Base-by-base conservation (phyloP, 495 filamentous ascomycete genomes). In the Xylaria bambusicola region DNA sequence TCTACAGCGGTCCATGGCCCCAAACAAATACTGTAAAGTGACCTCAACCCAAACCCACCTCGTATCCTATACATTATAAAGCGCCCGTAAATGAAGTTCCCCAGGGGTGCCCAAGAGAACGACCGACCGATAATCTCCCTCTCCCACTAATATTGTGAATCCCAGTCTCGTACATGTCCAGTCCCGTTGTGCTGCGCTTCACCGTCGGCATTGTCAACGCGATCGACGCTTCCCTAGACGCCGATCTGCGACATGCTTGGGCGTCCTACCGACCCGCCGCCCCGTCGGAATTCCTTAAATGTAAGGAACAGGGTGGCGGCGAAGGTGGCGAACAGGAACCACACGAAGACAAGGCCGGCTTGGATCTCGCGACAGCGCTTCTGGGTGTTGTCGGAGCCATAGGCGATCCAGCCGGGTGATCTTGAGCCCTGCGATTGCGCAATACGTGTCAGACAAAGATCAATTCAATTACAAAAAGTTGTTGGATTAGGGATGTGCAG, bases 311-410 rank as follows among this genome's bases (percentile, higher is more conserved):
- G 62, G 13, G 60, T 70, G 7, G 64, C 67, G 0, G 66, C 62
- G 36, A 77, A 77, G 2, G 66, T 62, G 24, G 63, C 71, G 47
- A 78, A 79, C 12, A 81, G 66, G 66, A 80, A 79, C 77, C 77
- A 81, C 68, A 79, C 71, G 56, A 81, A 81, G 3, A 69, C 77
- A 24, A 72, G 73, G 48, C 70, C 64, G n/a, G 78, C 77, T 65
- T 81, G 78, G 52, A 81, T 69, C 73, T 80, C 71, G 53, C 76
- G 71, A 69, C 78, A 81, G 52, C 77, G 69, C 70, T 79, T 79
- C 54, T 69, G 42, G 53, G 74, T 67, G 56, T 78, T 36, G 26
- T 18, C 60, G 61, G 75, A 79, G 17, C 77, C 78, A 61, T 75
- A 81, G 9, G 63, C 78, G 60, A 81, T 81, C 72, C 76, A 81